Conservation (phyloP, 2,329 filamentous ascomycete genomes). For the Thielaviopsis populi region DNA sequence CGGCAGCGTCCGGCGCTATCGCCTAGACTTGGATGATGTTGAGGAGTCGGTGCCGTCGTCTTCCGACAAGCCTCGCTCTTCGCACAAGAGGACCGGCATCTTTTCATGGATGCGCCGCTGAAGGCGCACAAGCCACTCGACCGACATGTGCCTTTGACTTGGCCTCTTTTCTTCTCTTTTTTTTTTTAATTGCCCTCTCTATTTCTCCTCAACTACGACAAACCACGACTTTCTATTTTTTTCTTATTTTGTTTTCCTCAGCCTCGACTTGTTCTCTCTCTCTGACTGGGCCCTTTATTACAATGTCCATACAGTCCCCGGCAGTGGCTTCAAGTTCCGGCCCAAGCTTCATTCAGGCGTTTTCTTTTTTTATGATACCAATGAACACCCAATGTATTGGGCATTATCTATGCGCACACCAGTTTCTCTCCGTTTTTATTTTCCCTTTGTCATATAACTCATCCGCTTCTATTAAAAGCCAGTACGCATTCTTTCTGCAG, state of each 20-base stretch:
- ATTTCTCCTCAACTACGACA: neutral
- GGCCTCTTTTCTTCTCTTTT: neutral
- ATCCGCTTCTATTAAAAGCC: neutral
- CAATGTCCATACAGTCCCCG: neutral
- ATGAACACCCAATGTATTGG: neutral
- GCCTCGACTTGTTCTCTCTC: neutral
- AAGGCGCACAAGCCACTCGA: neutral
- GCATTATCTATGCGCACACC: neutral
- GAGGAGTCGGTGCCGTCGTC: conserved; percentile 17
- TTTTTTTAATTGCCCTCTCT: neutral
- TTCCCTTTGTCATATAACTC: neutral
- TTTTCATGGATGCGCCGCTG: conserved; percentile 12
- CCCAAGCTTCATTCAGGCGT: neutral
- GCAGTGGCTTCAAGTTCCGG: neutral
- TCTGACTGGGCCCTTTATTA: neutral
- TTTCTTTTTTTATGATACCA: conserved; percentile 2
- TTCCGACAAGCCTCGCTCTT: neutral
- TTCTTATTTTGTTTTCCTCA: neutral
- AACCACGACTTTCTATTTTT: conserved; percentile 2
- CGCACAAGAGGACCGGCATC: conserved; percentile 7
- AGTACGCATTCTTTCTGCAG: neutral
- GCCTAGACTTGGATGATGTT: conserved; percentile 40
- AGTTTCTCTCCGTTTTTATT: neutral
- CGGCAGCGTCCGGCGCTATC: conserved; percentile 48
- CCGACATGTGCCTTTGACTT: too few species aligned